Conservation (phyloP, 2,329 filamentous ascomycete species). For the Cladosporium sp. region DNA sequence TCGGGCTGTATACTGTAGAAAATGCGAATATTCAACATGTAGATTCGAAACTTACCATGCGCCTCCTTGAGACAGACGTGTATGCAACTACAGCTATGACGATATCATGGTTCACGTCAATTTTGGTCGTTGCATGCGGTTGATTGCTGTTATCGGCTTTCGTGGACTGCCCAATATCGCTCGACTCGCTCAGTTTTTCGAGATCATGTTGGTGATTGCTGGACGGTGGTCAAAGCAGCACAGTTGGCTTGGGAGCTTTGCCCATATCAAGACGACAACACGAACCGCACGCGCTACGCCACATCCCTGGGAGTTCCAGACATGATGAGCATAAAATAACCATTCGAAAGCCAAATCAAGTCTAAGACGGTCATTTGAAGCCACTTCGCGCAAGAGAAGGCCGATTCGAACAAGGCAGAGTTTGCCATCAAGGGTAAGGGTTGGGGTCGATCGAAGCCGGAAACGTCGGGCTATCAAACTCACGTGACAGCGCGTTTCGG, state of each 20-base stretch:
- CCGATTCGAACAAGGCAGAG: neutral
- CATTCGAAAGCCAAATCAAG: fast-evolving
- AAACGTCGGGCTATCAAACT: too few species aligned
- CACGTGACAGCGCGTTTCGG: neutral
- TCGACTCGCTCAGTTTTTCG: neutral
- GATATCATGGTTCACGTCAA: neutral
- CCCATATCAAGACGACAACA: neutral
- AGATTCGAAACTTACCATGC: neutral
- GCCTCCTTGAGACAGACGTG: neutral
- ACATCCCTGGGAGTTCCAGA: neutral
- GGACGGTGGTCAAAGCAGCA: neutral
- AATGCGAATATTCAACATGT: slow-evolving; percentile 15
- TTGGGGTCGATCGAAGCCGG: too few species aligned
- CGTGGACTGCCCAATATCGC: neutral
- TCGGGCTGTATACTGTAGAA: slow-evolving; percentile 2
- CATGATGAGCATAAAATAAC: neutral
- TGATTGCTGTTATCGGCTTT: neutral
- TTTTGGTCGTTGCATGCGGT: neutral
- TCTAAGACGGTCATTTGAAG: neutral
- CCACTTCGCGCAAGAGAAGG: neutral
- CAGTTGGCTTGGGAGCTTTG: neutral
- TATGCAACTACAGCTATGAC: neutral
- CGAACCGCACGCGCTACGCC: neutral
- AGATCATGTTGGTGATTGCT: neutral
- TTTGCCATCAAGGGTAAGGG: neutral